phyloP scores from a whole-genome alignment of 2,329 filamentous ascomycete genomes.

The Sporothrix dimorphospora region DNA sequence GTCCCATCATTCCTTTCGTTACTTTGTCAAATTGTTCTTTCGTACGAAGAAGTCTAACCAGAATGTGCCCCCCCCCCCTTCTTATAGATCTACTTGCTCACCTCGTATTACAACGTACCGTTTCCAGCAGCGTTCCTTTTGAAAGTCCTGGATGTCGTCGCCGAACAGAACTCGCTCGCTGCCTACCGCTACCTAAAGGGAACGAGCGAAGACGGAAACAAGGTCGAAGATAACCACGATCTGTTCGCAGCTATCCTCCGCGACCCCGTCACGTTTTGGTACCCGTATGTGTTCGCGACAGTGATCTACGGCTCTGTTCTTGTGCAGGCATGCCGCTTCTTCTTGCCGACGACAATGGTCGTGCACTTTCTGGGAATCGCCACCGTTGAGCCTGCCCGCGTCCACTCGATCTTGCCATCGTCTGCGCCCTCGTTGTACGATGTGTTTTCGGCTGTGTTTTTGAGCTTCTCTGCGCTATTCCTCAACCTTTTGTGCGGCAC shows the following conservation, averaged over 20 bases:
- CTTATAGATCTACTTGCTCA: slow-evolving; percentile 69
- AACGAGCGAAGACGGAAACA: slow-evolving; percentile 16
- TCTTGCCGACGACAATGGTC: slow-evolving; percentile 73
- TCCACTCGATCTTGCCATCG: slow-evolving; percentile 36
- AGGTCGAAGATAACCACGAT: neutral
- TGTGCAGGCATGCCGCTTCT: slow-evolving; percentile 68
- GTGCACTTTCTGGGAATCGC: slow-evolving; percentile 73
- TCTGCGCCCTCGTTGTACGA: neutral
- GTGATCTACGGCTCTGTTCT: slow-evolving; percentile 76
- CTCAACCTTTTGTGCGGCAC: neutral
- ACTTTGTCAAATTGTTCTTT: neutral
- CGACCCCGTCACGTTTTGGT: slow-evolving; percentile 41
- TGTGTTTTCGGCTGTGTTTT: slow-evolving; percentile 9
- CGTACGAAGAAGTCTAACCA: neutral
- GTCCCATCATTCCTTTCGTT: slow-evolving; percentile 36
- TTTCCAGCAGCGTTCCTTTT: slow-evolving; percentile 9
- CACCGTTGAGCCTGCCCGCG: slow-evolving; percentile 63
- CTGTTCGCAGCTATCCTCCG: neutral
- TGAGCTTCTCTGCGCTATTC: neutral
- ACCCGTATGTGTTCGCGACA: slow-evolving; percentile 69
- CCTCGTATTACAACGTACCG: slow-evolving; percentile 72
- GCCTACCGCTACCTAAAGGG: slow-evolving; percentile 17
- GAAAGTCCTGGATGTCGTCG: slow-evolving; percentile 12
- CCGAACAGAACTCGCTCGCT: slow-evolving; percentile 24
- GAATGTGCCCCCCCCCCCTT: slow-evolving; percentile 23